Evolutionary conservation across 495 filamentous ascomycete species (phyloP), one percentile per base, ranked within the genome.

Genomic region (Hyaloscypha variabilis): DNA sequence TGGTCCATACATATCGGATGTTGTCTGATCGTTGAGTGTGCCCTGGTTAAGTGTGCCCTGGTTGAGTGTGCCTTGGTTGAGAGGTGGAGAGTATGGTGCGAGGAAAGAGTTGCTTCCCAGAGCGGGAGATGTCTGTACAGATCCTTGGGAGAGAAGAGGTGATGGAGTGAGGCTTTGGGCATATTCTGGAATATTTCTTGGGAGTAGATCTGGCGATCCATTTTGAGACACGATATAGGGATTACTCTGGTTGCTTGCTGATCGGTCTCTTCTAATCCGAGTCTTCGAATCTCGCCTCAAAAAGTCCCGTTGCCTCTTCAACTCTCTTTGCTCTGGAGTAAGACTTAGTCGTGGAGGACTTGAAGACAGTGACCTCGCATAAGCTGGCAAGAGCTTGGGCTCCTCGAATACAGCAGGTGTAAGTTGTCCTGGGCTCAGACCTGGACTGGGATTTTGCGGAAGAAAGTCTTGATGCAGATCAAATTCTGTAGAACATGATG

Each of bases 301-400:
- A 51, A 58, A 59, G 46, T 74, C 71, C 6, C 67, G 66, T 57
- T 73, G 71, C 1, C 71, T 34, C 50, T 73, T 73, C 46, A 71
- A 52, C 28, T 73, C 71, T 50, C 71, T 60, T 53, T 73, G 71
- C 39, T 73, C 71, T 26, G 71, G 69, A 53, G 69, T 73, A 24
- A 73, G 67, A 39, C 29, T 65, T 57, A 34, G 66, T 63, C 68
- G 63, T 42, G 68, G 71, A 28, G 71, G 71, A 31, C 71, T 73
- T 11, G 63, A 71, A 53, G 71, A 68, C 2, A 69, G 51, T 25
- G 71, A 71, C 28, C 69, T 58, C 39, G 71, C 39, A 58, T 72
- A 72, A 24, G 64, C 66, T 2, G 71, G 71, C 55, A 68, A 56
- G 26, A 68, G 50, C 26, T 69, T 72, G 24, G 65, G 55, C 25